Evolutionary conservation across 441 rosid genomes (phyloP).

Genomic region (Erodium texanum): DNA sequence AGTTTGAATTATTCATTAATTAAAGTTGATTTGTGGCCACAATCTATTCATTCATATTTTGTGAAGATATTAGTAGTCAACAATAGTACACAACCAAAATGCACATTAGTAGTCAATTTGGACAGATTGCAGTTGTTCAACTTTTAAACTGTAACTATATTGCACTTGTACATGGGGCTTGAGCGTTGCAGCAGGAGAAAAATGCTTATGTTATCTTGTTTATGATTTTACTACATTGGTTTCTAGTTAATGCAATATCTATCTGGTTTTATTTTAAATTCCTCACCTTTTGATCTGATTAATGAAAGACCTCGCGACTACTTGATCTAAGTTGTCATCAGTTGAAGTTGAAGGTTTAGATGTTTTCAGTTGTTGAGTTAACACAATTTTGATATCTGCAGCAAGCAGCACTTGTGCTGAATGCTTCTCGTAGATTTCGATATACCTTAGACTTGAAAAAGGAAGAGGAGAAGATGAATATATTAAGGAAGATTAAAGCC

Average conservation of each 20-base stretch:
- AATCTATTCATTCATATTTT: too few relatives aligned
- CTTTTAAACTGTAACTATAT: neutral
- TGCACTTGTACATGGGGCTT: neutral
- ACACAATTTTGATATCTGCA: conserved; percentile 23
- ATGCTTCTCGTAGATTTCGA: conserved; percentile 93
- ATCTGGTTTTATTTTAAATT: neutral
- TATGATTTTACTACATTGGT: neutral
- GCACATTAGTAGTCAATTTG: too few relatives aligned
- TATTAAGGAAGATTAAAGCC: conserved; percentile 65
- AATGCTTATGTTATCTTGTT: neutral
- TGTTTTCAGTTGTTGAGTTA: conserved; percentile 1
- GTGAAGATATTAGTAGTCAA: too few relatives aligned
- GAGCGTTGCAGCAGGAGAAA: neutral
- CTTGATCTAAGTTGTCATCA: neutral
- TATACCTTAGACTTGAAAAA: conserved; percentile 87
- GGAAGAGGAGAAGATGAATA: conserved; percentile 64
- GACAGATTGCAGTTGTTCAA: neutral
- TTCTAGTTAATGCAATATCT: neutral
- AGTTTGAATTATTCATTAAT: too few relatives aligned
- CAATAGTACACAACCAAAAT: too few relatives aligned
- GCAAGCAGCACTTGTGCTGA: conserved; percentile 92
- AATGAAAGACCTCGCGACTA: neutral
- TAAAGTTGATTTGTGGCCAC: too few relatives aligned
- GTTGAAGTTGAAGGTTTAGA: neutral
- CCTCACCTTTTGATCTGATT: neutral